Percentiles rank a stretch among this genome's conserved stretches.
These are phyloP conservation scores for Domatiomyces catenatus DNA, from an alignment of 2,329 filamentous ascomycete genomes.

Conservation along the genomic window DNA sequence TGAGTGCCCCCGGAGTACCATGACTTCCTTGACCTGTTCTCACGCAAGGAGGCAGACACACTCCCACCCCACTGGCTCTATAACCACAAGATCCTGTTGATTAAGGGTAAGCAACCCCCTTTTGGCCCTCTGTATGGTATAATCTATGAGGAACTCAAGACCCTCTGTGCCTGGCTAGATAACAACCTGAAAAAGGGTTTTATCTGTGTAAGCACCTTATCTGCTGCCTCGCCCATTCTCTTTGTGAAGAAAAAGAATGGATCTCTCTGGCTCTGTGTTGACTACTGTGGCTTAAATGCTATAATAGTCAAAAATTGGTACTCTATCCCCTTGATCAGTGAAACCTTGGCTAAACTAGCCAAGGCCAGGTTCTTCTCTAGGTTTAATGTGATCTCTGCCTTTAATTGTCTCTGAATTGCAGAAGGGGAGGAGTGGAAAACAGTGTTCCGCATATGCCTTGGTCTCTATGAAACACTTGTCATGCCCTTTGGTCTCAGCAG, in stretches of 20 bases:
- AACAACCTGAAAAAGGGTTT: slow-evolving; percentile 3
- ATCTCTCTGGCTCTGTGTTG: slow-evolving; percentile 16
- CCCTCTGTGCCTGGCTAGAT: not conserved
- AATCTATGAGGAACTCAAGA: no score
- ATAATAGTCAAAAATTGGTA: slow-evolving; percentile 22
- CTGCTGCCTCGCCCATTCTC: not conserved
- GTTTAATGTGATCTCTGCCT: slow-evolving; percentile 17
- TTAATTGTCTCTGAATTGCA: slow-evolving; percentile 17
- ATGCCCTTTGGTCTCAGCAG: slow-evolving; percentile 19
- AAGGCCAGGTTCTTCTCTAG: slow-evolving; percentile 11
- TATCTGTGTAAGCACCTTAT: slow-evolving; percentile 1
- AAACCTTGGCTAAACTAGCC: slow-evolving; percentile 15
- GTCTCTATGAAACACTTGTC: slow-evolving; percentile 20
- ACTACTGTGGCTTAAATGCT: slow-evolving; percentile 20
- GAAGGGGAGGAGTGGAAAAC: slow-evolving; percentile 22
- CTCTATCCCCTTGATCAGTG: slow-evolving; percentile 16
- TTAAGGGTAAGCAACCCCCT: no score
- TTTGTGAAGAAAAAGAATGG: slow-evolving; percentile 3
- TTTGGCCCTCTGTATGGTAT: no score
- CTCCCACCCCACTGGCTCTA: no score
- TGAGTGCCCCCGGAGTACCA: no score
- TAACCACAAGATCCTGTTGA: no score
- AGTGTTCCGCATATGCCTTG: slow-evolving; percentile 17
- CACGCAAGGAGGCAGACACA: no score
- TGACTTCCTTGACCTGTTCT: no score